Base-by-base conservation (phyloP, 2,329 filamentous ascomycete genomes). In the Alternaria metachromatica region DNA sequence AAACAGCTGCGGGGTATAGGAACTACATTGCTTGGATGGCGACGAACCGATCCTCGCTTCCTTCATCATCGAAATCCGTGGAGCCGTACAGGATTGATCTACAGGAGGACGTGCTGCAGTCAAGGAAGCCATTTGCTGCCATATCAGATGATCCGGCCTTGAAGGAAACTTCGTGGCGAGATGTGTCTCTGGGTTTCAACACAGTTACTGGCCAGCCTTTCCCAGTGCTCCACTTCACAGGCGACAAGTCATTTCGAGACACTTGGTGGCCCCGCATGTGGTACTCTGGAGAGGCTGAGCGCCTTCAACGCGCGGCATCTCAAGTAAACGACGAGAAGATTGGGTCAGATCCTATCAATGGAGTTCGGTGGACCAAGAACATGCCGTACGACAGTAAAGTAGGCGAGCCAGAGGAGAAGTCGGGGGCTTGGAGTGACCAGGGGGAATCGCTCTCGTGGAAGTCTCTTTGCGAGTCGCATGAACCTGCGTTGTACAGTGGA, bases 131-230 rank as follows among this genome's bases (percentile, higher is more conserved):
- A 10, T 57, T 48, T 48, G 55, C 55, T 48, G 26, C 43, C 11
- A 25, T 57, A 8, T 11, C 26, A n/a, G 44, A 57, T 33, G 44
- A 57, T 41, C 5, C 13, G 25, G 26, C 26, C 11, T 23, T 57
- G 15, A 30, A 12, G 13, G 12, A 37, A 18, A 57, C 26, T 25
- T 57, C 55, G 5, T 57, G 55, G 55, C 55, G 44, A 12, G 26
- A 57, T 30, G 44, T 57, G 21, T n/a, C 43, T 18, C 44, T 57
- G 21, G 55, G 55, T 28, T 45, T 57, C 28, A 57, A 57, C 20
- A 57, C 44, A 12, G 55, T 45, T n/a, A 48, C 55, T 18, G 55
- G 55, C 4, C 18, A 30, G 23, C 25, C 54, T n/a, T 56, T 56
- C 45, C 43, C 54, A 20, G 20, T 56, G 18, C 43, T 56, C 23